Base-by-base conservation (phyloP, 2,329 filamentous ascomycete species). In the Sporothrix curviconia region DNA sequence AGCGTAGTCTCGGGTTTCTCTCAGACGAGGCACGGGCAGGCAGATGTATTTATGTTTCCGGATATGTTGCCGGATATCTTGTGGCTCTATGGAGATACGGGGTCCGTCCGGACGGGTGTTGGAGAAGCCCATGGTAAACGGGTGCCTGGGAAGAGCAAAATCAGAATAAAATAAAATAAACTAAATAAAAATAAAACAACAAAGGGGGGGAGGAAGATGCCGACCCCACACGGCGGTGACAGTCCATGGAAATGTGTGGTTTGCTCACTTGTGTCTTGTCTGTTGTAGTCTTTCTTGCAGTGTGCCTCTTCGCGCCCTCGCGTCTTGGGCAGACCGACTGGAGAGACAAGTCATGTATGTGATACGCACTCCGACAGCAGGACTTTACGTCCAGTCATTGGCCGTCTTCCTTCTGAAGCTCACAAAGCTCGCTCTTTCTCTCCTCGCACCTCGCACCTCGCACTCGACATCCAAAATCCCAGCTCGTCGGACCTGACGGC, bases 41-140 rank as follows among this genome's bases (percentile, higher is more conserved):
- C 15, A 22, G 24, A 22, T 14, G 5, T 50, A 50, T 37, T 50
- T 50, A 50, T 50, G 8, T 50, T n/a, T 17, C 37, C 19, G 12
- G 11, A 8, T 7, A n/a, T n/a, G n/a, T n/a, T n/a, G n/a, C n/a
- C n/a, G n/a, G n/a, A n/a, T n/a, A n/a, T n/a, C n/a, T n/a, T n/a
- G n/a, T n/a, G 12, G 11, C 12, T 2, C 4, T 15, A 0, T 14
- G 8, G 2, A 24, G 37, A 36, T 2, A 3, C 12, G 28, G 14
- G 7, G 44, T 34, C 56, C 53, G 44, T n/a, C 25, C 61, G 61
- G 61, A 62, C 61, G n/a, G 57, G 39, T 52, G 55, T 62, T 62
- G 61, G 61, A 62, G 61, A 62, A 62, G 46, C 57, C 61, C 61
- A 61, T 50, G 7, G 36, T n/a, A n/a, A n/a, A n/a, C n/a, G n/a